Base-by-base conservation (phyloP, 768 basidiomycete species). In the Suillus subluteus region DNA sequence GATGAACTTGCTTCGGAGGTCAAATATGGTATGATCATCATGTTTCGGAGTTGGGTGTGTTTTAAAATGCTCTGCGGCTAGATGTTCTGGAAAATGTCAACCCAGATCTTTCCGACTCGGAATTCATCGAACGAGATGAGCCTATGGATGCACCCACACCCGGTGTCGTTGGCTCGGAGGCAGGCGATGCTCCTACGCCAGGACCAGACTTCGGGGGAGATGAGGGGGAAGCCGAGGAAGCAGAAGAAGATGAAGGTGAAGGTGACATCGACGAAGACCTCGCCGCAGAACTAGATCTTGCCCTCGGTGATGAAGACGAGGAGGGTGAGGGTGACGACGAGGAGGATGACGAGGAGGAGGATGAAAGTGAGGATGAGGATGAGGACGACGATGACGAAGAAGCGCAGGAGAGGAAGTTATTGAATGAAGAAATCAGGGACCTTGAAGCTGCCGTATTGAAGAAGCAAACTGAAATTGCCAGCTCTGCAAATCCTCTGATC, bases 11-110 rank as follows among this genome's bases (percentile, higher is more conserved):
- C 95, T 3, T 75, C 84, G 1, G 87, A 93, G 66, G 90, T 94
- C 64, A 88, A 90, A 80, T 95, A 89, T 69, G 92, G 94, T 90
- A 73, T 48, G 83, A 68, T 9, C 41, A 16, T 21, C 21, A 58
- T 50, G 26, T 6, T 58, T 62, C 35, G 58, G n/a, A 26, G 41
- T 23, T 23, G 66, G 38, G 46, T 40, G 1, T 30, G 3, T 35
- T n/a, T 18, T 52, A 35, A 63, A 58, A 21, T 35, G 62, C 68
- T 55, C 58, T 62, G 64, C 64, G 12, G n/a, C 30, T 68, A 95
- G 94, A 94, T 62, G 85, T 95, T 13, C 85, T 96, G 50, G 95
- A 97, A 44, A 93, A 95, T 73, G 92, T 95, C 58, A 95, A 95
- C 74, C 94, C 94, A 1, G 94, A 95, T 73, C 81, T 95, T 13